phyloP scores from a whole-genome alignment of 1,284 basidiomycete genomes.

The Sporisorium graminicola region DNA sequence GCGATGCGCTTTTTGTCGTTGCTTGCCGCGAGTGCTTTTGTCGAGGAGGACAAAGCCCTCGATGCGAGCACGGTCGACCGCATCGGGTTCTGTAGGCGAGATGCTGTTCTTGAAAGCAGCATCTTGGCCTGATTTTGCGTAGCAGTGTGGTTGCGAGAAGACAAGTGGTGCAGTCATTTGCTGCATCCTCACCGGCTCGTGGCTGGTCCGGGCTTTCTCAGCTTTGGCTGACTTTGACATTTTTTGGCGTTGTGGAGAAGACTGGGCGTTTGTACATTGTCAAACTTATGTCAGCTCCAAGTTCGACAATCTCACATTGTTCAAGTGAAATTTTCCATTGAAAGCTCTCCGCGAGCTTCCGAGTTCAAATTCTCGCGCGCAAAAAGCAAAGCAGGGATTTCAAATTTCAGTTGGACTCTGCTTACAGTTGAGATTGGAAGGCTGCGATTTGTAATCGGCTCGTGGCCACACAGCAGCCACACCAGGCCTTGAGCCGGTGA shows the following conservation, averaged over 20 bases:
- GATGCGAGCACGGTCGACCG: neutral
- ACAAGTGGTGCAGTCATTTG: neutral
- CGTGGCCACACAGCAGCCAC: neutral
- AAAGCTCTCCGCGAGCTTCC: conserved; percentile 19
- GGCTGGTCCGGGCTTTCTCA: neutral
- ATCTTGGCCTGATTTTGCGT: conserved; percentile 3
- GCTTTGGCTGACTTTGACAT: neutral
- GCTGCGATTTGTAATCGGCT: conserved; percentile 40
- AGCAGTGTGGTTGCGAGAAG: neutral
- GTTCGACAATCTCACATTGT: conserved; percentile 1
- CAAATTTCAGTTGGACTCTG: neutral
- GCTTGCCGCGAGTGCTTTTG: conserved; percentile 12
- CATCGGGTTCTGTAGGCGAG: conserved; percentile 8
- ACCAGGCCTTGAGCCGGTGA: neutral
- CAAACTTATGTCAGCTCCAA: conserved; percentile 16
- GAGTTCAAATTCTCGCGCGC: conserved; percentile 29
- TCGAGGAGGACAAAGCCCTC: conserved; percentile 16
- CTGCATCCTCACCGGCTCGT: neutral
- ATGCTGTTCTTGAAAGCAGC: conserved; percentile 34
- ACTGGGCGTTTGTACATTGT: neutral
- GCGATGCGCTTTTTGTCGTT: conserved; percentile 69
- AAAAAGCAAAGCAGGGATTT: neutral
- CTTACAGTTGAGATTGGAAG: neutral
- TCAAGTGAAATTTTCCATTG: neutral
- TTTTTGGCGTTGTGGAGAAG: neutral